phyloP scores from a whole-genome alignment of 306 rosid genomes.

The Cucurbita ficifolia region DNA sequence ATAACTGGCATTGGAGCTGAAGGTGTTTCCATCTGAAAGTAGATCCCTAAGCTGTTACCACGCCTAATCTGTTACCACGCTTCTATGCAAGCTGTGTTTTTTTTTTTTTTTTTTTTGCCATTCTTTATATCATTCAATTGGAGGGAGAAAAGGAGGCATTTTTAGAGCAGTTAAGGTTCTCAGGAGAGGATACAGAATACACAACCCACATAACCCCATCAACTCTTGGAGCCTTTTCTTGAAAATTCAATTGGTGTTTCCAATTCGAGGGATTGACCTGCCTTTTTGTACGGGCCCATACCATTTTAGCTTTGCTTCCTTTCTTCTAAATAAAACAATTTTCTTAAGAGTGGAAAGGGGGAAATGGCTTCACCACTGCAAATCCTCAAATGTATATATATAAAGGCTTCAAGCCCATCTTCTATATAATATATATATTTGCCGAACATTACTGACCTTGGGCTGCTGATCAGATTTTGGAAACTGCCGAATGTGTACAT shows the following conservation, averaged over 20 bases:
- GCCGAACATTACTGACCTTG: constrained; percentile 41
- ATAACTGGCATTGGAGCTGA: background rate
- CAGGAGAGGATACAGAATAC: background rate
- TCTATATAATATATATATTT: background rate
- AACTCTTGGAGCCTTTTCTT: background rate
- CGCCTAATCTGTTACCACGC: background rate
- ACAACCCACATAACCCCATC: background rate
- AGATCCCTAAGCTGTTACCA: background rate
- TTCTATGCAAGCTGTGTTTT: background rate
- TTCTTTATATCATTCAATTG: background rate
- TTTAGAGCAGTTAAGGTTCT: background rate
- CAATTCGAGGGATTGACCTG: background rate
- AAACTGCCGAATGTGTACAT: constrained; percentile 88
- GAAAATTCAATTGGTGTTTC: background rate
- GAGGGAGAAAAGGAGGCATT: background rate
- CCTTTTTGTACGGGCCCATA: background rate
- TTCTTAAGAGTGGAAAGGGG: background rate
- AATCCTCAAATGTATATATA: background rate
- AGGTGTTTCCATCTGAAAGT: background rate
- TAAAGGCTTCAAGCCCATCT: background rate
- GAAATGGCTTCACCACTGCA: background rate
- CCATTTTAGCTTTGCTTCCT: background rate
- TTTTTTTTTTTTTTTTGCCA: background rate
- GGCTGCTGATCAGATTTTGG: constrained; percentile 98
- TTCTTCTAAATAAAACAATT: background rate